A percentile compares a stretch with the other conserved stretches of the same genome.
Conservation (phyloP, 2,329 filamentous ascomycete genomes). For the Verticillium zaregamsianum region DNA sequence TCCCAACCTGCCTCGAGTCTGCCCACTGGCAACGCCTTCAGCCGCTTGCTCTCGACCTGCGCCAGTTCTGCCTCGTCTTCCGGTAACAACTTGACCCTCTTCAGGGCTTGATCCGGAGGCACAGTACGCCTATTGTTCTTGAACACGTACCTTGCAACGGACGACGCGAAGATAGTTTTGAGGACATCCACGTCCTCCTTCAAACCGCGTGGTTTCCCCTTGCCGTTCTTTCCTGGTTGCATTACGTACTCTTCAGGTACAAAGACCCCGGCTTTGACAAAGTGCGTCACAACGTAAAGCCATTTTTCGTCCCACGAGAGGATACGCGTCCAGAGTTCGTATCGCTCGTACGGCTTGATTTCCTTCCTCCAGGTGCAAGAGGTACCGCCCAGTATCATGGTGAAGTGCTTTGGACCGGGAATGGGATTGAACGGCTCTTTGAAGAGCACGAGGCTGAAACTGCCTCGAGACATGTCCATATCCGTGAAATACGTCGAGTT, state of each 20-base stretch:
- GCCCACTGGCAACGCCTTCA: neutral
- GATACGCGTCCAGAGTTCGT: slow-evolving; percentile 10
- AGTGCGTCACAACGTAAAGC: slow-evolving; percentile 72
- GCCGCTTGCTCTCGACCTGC: slow-evolving; percentile 1
- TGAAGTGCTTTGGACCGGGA: slow-evolving; percentile 49
- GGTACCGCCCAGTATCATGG: slow-evolving; percentile 41
- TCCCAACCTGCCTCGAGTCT: slow-evolving; percentile 5
- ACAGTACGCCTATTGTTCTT: slow-evolving; percentile 80
- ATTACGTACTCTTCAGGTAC: slow-evolving; percentile 46
- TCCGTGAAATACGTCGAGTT: slow-evolving; percentile 88
- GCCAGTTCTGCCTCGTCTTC: slow-evolving; percentile 18
- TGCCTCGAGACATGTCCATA: slow-evolving; percentile 76
- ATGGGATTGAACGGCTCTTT: slow-evolving; percentile 22
- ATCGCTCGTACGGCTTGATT: slow-evolving; percentile 8
- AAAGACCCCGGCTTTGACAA: slow-evolving; percentile 58
- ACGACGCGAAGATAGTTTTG: slow-evolving; percentile 65
- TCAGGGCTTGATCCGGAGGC: slow-evolving; percentile 71
- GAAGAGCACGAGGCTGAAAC: slow-evolving; percentile 68
- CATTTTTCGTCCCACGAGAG: slow-evolving; percentile 72
- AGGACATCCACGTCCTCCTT: slow-evolving; percentile 37
- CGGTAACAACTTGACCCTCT: slow-evolving; percentile 69
- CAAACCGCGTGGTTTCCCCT: neutral
- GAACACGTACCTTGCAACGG: slow-evolving; percentile 75
- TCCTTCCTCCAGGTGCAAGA: slow-evolving; percentile 7
- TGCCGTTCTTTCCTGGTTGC: slow-evolving; percentile 7